phyloP scores from a whole-genome alignment of 495 filamentous ascomycete genomes.

The Lineolata rhizophorae region DNA sequence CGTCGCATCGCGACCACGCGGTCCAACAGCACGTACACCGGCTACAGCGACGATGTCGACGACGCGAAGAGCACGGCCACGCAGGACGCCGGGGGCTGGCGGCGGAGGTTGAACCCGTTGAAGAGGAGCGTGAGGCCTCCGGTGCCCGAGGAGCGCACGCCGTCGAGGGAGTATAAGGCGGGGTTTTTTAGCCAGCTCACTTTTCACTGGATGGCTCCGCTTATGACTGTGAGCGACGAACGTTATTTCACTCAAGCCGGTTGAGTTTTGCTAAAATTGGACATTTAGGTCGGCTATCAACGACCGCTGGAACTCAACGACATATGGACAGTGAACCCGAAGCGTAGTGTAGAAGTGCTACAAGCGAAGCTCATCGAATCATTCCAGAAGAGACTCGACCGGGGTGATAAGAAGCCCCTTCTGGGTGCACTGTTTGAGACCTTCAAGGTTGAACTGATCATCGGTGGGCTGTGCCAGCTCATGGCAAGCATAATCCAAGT shows the following conservation, averaged over 20 bases:
- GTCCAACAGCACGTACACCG: too few species aligned
- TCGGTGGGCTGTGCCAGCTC: conserved; percentile 62
- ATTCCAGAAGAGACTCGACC: conserved; percentile 39
- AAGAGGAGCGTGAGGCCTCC: conserved; percentile 35
- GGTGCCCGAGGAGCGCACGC: conserved; percentile 30
- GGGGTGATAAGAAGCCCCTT: conserved; percentile 53
- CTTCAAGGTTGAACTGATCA: conserved; percentile 64
- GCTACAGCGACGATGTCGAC: conserved; percentile 20
- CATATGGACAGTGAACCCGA: conserved; percentile 70
- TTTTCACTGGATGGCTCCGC: conserved; percentile 45
- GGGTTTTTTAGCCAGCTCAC: conserved; percentile 35
- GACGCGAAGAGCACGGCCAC: conserved; percentile 9
- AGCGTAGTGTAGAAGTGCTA: conserved; percentile 45
- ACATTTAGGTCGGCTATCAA: conserved; percentile 48
- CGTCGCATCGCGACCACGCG: too few species aligned
- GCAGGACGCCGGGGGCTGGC: too few species aligned
- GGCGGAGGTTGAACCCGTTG: conserved; percentile 51
- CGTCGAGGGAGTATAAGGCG: conserved; percentile 35
- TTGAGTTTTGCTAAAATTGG: conserved; percentile 2
- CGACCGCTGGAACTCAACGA: conserved; percentile 66
- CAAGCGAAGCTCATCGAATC: conserved; percentile 38
- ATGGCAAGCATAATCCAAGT: conserved; percentile 45
- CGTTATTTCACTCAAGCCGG: conserved; percentile 1
- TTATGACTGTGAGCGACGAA: conserved; percentile 35
- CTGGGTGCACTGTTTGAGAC: conserved; percentile 70